phyloP scores from a whole-genome alignment of 1,139 yeast genomes.

The Scheffersomyces segobiensis region DNA sequence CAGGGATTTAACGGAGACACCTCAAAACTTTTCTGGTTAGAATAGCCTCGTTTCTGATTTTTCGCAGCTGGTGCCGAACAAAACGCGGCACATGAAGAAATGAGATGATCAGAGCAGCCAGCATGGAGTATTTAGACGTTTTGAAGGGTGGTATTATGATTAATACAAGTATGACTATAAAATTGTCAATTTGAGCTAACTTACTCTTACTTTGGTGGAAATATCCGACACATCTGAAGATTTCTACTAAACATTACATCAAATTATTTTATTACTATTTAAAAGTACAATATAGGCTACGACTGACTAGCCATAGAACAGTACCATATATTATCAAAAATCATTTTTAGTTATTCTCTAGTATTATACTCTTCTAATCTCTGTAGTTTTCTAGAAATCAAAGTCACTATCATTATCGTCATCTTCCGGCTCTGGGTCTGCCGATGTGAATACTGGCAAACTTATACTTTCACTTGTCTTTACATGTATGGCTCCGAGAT shows the following conservation, averaged over 20 bases:
- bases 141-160: not conserved
- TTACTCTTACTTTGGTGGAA: slow-evolving; percentile 3
- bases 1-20: not conserved
- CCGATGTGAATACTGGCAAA: slow-evolving; percentile 38
- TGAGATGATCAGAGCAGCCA: no score
- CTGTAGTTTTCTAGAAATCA: slow-evolving; percentile 20
- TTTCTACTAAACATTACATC: no score
- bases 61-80: slow-evolving; percentile 17
- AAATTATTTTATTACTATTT: no score
- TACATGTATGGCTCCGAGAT: slow-evolving; percentile 53
- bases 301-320: not conserved
- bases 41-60: slow-evolving; percentile 12
- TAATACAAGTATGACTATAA: not conserved
- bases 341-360: not conserved
- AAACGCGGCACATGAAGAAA: no score
- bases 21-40: not conserved
- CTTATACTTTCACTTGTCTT: slow-evolving; percentile 67
- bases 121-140: slow-evolving; percentile 7
- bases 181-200: not conserved
- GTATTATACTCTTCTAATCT: not conserved
- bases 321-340: not conserved
- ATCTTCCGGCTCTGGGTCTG: slow-evolving; percentile 15
- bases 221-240: not conserved
- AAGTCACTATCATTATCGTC: slow-evolving; percentile 30
- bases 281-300: no score